These are phyloP conservation scores for Cordyceps pruinosa DNA, from an alignment of 2,329 filamentous ascomycete species.

Conservation along the genomic window DNA sequence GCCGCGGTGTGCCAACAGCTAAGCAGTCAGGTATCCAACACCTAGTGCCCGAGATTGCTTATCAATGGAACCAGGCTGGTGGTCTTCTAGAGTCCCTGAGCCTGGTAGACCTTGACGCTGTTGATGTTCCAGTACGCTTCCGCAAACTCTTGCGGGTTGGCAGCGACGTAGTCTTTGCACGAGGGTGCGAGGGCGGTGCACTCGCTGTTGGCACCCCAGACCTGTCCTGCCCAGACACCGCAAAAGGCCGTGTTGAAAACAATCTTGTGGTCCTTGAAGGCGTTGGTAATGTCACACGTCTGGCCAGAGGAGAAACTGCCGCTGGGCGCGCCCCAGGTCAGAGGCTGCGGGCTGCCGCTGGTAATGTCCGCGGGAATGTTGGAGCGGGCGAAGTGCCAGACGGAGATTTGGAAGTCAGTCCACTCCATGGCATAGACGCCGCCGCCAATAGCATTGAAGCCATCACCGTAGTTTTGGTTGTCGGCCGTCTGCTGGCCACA, in stretches of 20 bases:
- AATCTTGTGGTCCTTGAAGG: slow-evolving; percentile 68
- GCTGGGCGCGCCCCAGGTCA: slow-evolving; percentile 60
- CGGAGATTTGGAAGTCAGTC: slow-evolving; percentile 61
- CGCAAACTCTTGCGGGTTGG: slow-evolving; percentile 62
- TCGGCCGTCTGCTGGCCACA: slow-evolving; percentile 50
- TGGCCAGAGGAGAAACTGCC: slow-evolving; percentile 61
- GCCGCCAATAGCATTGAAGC: slow-evolving; percentile 63
- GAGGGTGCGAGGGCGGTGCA: slow-evolving; percentile 55
- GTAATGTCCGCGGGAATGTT: slow-evolving; percentile 58
- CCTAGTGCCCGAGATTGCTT: neutral
- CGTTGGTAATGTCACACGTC: slow-evolving; percentile 61
- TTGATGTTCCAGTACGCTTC: slow-evolving; percentile 75
- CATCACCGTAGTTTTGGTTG: slow-evolving; percentile 54
- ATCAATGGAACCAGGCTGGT: slow-evolving; percentile 3
- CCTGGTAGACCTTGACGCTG: slow-evolving; percentile 55
- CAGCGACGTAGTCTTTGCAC: slow-evolving; percentile 65
- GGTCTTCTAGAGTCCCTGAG: neutral
- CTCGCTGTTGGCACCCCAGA: slow-evolving; percentile 52
- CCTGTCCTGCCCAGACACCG: slow-evolving; percentile 74
- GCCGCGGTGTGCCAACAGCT: neutral
- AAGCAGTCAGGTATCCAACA: neutral
- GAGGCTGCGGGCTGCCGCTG: slow-evolving; percentile 54
- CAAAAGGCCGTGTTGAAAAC: slow-evolving; percentile 82
- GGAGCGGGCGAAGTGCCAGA: slow-evolving; percentile 75
- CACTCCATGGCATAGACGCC: slow-evolving; percentile 73